Evolutionary conservation across 805 yeast species (phyloP).

Genomic region (Yarrowia osloensis): DNA sequence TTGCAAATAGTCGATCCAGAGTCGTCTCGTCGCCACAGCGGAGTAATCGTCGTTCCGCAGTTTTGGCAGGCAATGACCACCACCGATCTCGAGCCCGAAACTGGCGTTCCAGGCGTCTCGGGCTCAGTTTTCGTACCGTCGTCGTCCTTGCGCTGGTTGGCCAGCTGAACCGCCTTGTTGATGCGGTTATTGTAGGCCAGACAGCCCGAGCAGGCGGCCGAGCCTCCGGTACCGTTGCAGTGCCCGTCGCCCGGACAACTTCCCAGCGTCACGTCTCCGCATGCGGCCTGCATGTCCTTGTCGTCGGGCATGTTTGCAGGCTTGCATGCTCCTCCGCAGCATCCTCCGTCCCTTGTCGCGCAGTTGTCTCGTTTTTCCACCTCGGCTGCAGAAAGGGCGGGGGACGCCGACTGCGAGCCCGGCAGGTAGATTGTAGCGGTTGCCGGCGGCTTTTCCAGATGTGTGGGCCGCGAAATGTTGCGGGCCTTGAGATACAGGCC

Average conservation of each 20-base stretch:
- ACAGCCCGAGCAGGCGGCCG: constrained; percentile 76
- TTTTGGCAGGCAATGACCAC: constrained; percentile 77
- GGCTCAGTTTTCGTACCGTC: constrained; percentile 24
- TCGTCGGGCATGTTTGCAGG: constrained; percentile 26
- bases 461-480: constrained; percentile 64
- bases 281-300: constrained; percentile 25
- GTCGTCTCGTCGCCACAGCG: constrained; percentile 83
- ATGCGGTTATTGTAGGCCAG: constrained; percentile 76
- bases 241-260: constrained; percentile 73
- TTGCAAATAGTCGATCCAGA: constrained; percentile 82
- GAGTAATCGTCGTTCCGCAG: constrained; percentile 83
- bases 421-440: constrained; percentile 48
- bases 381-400: constrained; percentile 8
- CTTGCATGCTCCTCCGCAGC: constrained; percentile 21
- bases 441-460: constrained; percentile 60
- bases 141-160: constrained; percentile 31
- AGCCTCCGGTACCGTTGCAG: constrained; percentile 87
- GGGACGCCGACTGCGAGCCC: constrained; percentile 34
- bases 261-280: constrained; percentile 26
- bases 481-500: constrained; percentile 73
- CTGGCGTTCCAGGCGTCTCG: constrained; percentile 5
- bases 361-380: constrained; percentile 15
- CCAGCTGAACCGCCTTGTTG: constrained; percentile 35
- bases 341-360: constrained; percentile 13
- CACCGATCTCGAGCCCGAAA: constrained; percentile 40